phyloP scores from a whole-genome alignment of 768 basidiomycete species.

The Multifurca ochricompacta region DNA sequence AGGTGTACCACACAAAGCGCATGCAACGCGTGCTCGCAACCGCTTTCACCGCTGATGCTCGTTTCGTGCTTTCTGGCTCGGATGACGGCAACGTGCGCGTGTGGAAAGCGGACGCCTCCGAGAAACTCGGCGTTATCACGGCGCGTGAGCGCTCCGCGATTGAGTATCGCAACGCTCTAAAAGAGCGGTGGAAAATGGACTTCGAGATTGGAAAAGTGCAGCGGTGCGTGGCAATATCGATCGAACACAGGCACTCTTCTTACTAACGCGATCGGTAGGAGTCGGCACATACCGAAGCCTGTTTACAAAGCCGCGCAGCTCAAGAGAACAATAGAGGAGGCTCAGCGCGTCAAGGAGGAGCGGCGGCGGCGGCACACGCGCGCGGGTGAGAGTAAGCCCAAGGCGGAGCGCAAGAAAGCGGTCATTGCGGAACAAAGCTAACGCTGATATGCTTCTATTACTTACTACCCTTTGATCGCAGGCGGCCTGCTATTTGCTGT shows the following conservation, averaged over 20 bases:
- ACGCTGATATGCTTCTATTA: neutral
- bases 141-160: slow-evolving; percentile 85
- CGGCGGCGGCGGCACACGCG: slow-evolving; percentile 84
- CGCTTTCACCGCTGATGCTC: slow-evolving; percentile 81
- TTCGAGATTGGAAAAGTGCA: slow-evolving; percentile 72
- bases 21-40: slow-evolving; percentile 97
- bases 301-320: slow-evolving; percentile 82
- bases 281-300: slow-evolving; percentile 82
- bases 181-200: slow-evolving; percentile 85
- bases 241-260: neutral
- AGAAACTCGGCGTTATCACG: slow-evolving; percentile 86
- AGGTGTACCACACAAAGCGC: slow-evolving; percentile 96
- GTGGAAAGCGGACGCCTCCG: slow-evolving; percentile 91
- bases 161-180: slow-evolving; percentile 85
- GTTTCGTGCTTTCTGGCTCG: slow-evolving; percentile 85
- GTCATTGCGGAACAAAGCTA: slow-evolving; percentile 75
- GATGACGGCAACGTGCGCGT: slow-evolving; percentile 93
- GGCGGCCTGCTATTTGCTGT: no score
- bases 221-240: slow-evolving; percentile 42
- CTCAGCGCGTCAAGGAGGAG: slow-evolving; percentile 86
- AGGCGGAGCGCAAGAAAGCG: slow-evolving; percentile 83
- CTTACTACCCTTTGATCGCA: no score
- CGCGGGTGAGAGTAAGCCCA: slow-evolving; percentile 79
- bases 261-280: slow-evolving; percentile 32
- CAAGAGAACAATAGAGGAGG: slow-evolving; percentile 90